Conservation (phyloP, 1,284 basidiomycete species). For the Coriolopsis trogii region DNA sequence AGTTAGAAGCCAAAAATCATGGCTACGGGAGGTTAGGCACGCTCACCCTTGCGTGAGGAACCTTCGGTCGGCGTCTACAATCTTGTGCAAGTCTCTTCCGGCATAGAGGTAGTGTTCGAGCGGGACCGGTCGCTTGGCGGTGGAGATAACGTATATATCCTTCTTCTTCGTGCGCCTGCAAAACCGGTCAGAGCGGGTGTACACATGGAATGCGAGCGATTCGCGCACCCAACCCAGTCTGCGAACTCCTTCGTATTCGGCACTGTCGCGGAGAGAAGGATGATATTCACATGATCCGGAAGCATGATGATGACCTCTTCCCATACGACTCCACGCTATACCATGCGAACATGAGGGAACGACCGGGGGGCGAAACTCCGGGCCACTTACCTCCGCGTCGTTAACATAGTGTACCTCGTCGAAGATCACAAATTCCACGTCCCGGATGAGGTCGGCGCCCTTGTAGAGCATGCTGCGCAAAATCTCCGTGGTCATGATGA, state of each 20-base stretch:
- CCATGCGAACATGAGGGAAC: slow-evolving; percentile 5
- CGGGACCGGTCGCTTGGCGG: slow-evolving; percentile 94
- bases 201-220: neutral
- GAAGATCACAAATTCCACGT: slow-evolving; percentile 99
- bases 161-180: slow-evolving; percentile 96
- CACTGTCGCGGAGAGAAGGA: slow-evolving; percentile 96
- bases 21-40: neutral
- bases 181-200: neutral
- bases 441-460: slow-evolving; percentile 96
- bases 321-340: slow-evolving; percentile 98
- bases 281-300: slow-evolving; percentile 96
- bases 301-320: slow-evolving; percentile 99
- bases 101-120: slow-evolving; percentile 98
- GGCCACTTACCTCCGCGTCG: slow-evolving; percentile 82
- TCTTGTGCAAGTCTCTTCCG: slow-evolving; percentile 89
- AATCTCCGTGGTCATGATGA: slow-evolving; percentile 99
- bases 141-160: slow-evolving; percentile 99
- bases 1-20: neutral
- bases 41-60: slow-evolving; percentile 77
- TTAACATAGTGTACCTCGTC: slow-evolving; percentile 99
- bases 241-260: slow-evolving; percentile 99
- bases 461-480: slow-evolving; percentile 98
- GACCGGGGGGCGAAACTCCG: slow-evolving; percentile 23
- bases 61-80: slow-evolving; percentile 84
- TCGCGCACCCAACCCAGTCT: slow-evolving; percentile 94